phyloP scores from a whole-genome alignment of 208 protist species.

The Crithidia brevicula region DNA sequence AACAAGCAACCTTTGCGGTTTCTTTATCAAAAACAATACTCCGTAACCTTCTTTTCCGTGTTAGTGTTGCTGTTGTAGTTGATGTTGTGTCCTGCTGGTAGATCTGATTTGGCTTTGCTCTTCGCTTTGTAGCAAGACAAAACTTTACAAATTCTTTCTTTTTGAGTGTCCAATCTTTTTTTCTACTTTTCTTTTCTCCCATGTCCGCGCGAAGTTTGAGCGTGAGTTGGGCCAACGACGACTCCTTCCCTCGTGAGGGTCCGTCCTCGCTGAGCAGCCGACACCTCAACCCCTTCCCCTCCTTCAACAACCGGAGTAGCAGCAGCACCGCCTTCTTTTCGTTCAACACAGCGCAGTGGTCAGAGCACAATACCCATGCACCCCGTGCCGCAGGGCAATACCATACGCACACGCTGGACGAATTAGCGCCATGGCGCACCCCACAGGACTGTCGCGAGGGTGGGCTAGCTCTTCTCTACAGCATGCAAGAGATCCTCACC shows the following conservation, averaged over 20 bases:
- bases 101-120: no score
- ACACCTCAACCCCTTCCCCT: not conserved
- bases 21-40: no score
- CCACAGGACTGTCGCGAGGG: slow-evolving; percentile 42
- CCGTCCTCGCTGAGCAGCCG: not conserved
- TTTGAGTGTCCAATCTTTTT: not conserved
- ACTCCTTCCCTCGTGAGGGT: slow-evolving; percentile 1
- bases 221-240: slow-evolving; percentile 3
- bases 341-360: not conserved
- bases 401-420: slow-evolving; percentile 15
- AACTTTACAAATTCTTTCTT: not conserved
- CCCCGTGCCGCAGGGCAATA: not conserved
- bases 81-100: no score
- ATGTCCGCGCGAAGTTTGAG: slow-evolving; percentile 10
- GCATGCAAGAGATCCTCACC: slow-evolving; percentile 40
- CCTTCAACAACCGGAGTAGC: not conserved
- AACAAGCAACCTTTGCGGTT: no score
- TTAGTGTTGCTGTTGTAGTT: no score
- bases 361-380: not conserved
- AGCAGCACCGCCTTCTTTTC: slow-evolving; percentile 5
- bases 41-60: no score
- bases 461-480: slow-evolving; percentile 45
- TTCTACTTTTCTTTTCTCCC: not conserved
- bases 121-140: no score
- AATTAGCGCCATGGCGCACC: slow-evolving; percentile 62